phyloP scores from a whole-genome alignment of 2,329 filamentous ascomycete genomes.

The Thielaviopsis musarum region DNA sequence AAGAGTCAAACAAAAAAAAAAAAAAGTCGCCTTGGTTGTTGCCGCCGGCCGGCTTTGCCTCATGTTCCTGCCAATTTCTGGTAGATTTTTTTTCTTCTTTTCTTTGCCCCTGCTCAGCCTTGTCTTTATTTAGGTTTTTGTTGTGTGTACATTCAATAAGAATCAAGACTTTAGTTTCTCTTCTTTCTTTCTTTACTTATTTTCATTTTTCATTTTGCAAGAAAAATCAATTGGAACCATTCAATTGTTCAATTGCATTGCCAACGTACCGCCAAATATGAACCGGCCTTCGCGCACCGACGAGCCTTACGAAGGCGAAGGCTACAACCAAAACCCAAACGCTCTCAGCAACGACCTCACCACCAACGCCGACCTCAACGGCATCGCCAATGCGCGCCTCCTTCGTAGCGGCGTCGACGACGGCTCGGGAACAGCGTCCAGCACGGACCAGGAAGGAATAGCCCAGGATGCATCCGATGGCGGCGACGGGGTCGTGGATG shows the following conservation, averaged over 20 bases:
- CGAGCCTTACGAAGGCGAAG: conserved; percentile 30
- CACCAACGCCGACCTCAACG: conserved; percentile 38
- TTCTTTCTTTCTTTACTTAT: background rate
- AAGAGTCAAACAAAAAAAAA: no score
- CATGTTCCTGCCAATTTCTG: no score
- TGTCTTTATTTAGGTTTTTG: no score
- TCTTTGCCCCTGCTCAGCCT: no score
- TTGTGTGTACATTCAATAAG: no score
- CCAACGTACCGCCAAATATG: conserved; percentile 20
- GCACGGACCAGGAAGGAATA: conserved; percentile 1
- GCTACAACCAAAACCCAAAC: conserved; percentile 38
- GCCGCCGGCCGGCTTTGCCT: no score
- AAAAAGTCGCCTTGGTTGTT: no score
- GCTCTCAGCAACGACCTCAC: conserved; percentile 31
- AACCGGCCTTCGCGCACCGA: conserved; percentile 39
- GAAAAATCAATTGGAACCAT: background rate
- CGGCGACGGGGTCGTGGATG: background rate
- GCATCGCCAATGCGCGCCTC: conserved; percentile 33
- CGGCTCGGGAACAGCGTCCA: background rate
- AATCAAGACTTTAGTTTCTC: no score
- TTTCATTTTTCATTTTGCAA: no score
- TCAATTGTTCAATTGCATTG: no score
- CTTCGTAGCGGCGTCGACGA: conserved; percentile 9
- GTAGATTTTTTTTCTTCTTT: no score
- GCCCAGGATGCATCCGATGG: background rate